Conservation (phyloP, 75 land plant species). For the Picea glauca region DNA sequence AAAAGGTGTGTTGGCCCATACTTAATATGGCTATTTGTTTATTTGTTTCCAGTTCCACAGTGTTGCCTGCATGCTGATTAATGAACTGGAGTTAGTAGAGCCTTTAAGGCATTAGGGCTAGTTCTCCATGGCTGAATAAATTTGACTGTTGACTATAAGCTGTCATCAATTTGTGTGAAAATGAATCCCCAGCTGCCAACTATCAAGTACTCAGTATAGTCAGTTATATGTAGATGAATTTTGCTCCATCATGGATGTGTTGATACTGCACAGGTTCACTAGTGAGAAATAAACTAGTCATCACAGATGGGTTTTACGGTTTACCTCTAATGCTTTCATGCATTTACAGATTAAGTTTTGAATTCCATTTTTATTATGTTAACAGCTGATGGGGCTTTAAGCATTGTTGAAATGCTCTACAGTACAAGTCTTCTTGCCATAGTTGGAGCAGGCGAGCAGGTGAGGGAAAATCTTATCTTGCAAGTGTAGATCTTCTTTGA, state of each 20-base stretch:
- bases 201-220: background rate
- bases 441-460: conserved; percentile 93
- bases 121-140: background rate
- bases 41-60: background rate
- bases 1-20: background rate
- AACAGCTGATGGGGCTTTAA: conserved; percentile 59
- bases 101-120: background rate
- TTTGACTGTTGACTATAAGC: background rate
- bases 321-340: too few species aligned
- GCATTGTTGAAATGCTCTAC: conserved; percentile 79
- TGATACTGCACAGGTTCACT: too few species aligned
- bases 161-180: background rate
- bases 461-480: conserved; percentile 6
- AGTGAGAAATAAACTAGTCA: too few species aligned
- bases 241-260: background rate
- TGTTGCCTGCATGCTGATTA: background rate
- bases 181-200: background rate
- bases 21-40: background rate
- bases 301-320: too few species aligned
- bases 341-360: background rate
- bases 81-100: too few species aligned
- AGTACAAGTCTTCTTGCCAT: conserved; percentile 69
- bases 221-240: background rate
- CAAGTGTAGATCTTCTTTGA: background rate
- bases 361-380: conserved; percentile 6